These are phyloP conservation scores for Talaromyces sp. DNA, from an alignment of 2,329 filamentous ascomycete species.

Conservation along the genomic window DNA sequence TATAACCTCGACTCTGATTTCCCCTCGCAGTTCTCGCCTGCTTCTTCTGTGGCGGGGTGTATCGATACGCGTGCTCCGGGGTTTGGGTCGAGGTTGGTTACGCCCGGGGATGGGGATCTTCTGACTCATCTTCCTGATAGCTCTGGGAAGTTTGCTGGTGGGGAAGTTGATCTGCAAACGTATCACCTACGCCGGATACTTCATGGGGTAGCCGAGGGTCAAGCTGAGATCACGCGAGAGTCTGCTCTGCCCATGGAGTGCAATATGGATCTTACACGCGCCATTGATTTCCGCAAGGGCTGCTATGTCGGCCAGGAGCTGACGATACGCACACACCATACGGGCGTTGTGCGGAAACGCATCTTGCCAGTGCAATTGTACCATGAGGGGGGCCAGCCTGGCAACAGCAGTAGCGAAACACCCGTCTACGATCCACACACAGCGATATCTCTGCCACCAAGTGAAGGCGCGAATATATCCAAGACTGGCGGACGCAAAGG, in stretches of 20 bases:
- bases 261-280: constrained; percentile 81
- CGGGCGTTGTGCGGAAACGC: constrained; percentile 85
- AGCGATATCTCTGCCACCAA: constrained; percentile 23
- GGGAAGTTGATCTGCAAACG: constrained; percentile 47
- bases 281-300: constrained; percentile 88
- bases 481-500: constrained; percentile 46
- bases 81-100: constrained; percentile 34
- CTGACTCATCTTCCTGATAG: constrained; percentile 26
- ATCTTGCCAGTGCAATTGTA: constrained; percentile 77
- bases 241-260: constrained; percentile 76
- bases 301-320: constrained; percentile 97
- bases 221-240: constrained; percentile 66
- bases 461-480: constrained; percentile 47
- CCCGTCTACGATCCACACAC: constrained; percentile 29
- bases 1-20: constrained; percentile 32
- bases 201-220: constrained; percentile 78
- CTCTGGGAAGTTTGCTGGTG: constrained; percentile 36
- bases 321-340: constrained; percentile 91
- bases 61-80: constrained; percentile 35
- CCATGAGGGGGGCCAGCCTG: constrained; percentile 29
- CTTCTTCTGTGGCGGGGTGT: constrained; percentile 26
- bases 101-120: constrained; percentile 29
- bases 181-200: constrained; percentile 76
- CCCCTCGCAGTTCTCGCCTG: constrained; percentile 22
- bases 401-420: constrained; percentile 24